These are phyloP conservation scores for Leishmania tropica DNA, from an alignment of 208 protist species.

Conservation along the genomic window DNA sequence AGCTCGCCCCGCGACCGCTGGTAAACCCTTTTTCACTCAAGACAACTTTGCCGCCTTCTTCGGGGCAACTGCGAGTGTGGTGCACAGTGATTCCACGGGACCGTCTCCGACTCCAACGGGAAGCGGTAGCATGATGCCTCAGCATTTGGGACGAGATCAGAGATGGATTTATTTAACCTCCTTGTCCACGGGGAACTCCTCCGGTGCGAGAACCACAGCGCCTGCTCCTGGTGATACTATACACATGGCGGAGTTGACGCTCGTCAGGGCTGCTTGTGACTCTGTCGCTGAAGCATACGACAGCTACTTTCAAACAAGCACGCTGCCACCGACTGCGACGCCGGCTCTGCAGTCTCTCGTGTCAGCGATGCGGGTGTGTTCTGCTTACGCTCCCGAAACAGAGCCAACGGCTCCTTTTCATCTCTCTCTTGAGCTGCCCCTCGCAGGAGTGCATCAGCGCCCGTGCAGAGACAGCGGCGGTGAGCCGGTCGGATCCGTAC, in stretches of 20 bases:
- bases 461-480: neutral
- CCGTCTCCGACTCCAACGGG: neutral
- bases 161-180: slow-evolving; percentile 23
- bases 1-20: neutral
- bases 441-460: neutral
- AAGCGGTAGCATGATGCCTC: neutral
- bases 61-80: neutral
- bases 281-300: slow-evolving; percentile 2
- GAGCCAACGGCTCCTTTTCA: neutral
- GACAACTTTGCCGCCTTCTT: slow-evolving; percentile 20
- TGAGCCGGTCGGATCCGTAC: neutral
- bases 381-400: slow-evolving; percentile 5
- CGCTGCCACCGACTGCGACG: neutral
- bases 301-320: neutral
- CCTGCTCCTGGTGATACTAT: slow-evolving; percentile 6
- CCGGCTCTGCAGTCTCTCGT: slow-evolving; percentile 9
- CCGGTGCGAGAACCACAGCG: neutral
- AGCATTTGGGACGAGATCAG: slow-evolving; percentile 1
- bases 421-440: slow-evolving; percentile 1
- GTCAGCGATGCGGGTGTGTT: neutral
- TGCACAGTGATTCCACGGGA: neutral
- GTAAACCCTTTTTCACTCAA: slow-evolving; percentile 7
- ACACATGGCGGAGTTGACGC: slow-evolving; percentile 5
- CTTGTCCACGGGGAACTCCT: neutral
- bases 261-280: slow-evolving; percentile 2